A percentile compares a stretch with the other conserved stretches of the same genome.
These are phyloP conservation scores for Ascosphaera acerosa DNA, from an alignment of 2,329 filamentous ascomycete genomes.

Conservation along the genomic window DNA sequence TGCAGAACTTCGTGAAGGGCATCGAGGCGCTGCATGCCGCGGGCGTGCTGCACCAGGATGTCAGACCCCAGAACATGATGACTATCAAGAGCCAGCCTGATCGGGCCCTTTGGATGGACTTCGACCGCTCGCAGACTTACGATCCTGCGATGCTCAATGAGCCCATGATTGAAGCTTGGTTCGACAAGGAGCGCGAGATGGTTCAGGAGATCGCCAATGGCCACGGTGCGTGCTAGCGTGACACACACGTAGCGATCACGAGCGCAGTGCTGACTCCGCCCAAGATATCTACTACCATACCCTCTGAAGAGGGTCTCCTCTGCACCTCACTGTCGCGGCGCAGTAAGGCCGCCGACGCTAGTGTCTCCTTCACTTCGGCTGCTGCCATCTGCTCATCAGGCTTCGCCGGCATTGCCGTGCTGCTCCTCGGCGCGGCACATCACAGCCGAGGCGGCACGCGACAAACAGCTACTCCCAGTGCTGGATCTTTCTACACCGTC, in stretches of 20 bases:
- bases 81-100: conserved; percentile 5
- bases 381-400: no score
- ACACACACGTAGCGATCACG: not conserved
- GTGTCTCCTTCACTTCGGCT: no score
- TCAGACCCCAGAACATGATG: conserved; percentile 10
- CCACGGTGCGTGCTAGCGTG: not conserved
- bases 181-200: not conserved
- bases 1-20: conserved; percentile 6
- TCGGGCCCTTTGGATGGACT: conserved; percentile 8
- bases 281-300: not conserved
- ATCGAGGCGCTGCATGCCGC: conserved; percentile 8
- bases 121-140: conserved; percentile 7
- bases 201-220: not conserved
- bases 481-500: no score
- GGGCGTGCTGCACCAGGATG: conserved; percentile 7
- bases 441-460: no score
- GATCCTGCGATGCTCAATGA: not conserved
- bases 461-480: no score
- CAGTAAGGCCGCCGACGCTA: no score
- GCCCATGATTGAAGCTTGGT: not conserved
- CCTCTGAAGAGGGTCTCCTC: not conserved
- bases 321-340: no score
- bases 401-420: no score
- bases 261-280: not conserved
- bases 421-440: no score